Base-by-base conservation (phyloP, 176 grass and related monocot species). In the Saccharum spontaneum region DNA sequence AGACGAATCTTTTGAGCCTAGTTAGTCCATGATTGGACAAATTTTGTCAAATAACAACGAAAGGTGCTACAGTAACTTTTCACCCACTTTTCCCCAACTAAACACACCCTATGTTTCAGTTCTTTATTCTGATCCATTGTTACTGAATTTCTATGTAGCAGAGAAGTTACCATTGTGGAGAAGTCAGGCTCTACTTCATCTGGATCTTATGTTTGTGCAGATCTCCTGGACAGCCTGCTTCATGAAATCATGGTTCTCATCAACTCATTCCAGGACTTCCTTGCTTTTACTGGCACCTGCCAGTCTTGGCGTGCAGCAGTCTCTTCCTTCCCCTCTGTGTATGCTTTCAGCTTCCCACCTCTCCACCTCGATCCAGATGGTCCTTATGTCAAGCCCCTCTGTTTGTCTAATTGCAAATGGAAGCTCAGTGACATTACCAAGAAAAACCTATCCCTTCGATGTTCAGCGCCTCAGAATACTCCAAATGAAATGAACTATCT, bases 261-360 rank as follows among this genome's bases (percentile, higher is more conserved):
- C 18, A 70, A n/a, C 67, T 70, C 67, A 70, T 70, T 70, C 67
- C 67, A 40, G 22, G 37, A 70, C 37, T 70, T 85, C 18, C 67
- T 90, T 70, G 83, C 78, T 75, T 86, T 87, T 36, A 38, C 26
- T 40, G 30, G 41, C 66, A 86, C 86, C 65, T 93, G 91, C 60
- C 84, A 67, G 48, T 74, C 87, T 67, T 93, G 87, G 91, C 84
- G 77, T 3, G 28, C 54, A 20, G 45, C 79, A 34, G n/a, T 63
- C 67, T 71, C 66, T 37, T 62, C 87, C 65, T 72, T 49, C 67
- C 81, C 77, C 36, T 70, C 37, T 41, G 4, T n/a, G 37, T 70
- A 66, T 31, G 10, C 38, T 20, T 49, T 49, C 46, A 49, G 46
- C 46, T 49, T 49, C 4, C 46, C 46, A 49, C 46, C 46, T 16